Percentiles rank a stretch among this genome's conserved stretches.
Conservation (phyloP, 352 stramenopile genomes). For the Pythium folliculosum region DNA sequence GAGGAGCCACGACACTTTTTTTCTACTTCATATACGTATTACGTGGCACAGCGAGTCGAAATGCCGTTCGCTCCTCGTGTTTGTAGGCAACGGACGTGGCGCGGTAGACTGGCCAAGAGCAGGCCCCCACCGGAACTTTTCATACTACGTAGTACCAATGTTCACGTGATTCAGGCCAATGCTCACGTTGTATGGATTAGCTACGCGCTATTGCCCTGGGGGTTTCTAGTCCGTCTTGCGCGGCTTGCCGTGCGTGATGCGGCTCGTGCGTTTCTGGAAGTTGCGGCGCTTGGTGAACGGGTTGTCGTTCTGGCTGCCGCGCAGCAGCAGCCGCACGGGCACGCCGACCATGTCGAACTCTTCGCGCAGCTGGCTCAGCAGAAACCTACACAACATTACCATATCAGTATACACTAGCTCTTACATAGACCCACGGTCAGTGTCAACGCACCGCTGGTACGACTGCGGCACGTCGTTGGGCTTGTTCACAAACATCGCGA, state of each 20-base stretch:
- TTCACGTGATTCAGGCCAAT: too few relatives aligned
- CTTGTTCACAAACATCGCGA: slow-evolving; percentile 84
- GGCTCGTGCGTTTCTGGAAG: slow-evolving; percentile 78
- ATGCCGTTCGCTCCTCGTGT: too few relatives aligned
- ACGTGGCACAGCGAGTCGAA: background rate
- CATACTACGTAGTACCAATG: too few relatives aligned
- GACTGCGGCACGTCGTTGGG: slow-evolving; percentile 70
- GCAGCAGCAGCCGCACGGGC: slow-evolving; percentile 69
- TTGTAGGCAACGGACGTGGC: too few relatives aligned
- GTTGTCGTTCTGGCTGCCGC: slow-evolving; percentile 75
- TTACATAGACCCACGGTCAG: too few relatives aligned
- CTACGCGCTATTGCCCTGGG: too few relatives aligned
- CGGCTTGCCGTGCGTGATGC: slow-evolving; percentile 58
- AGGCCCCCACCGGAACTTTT: too few relatives aligned
- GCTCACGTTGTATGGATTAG: background rate
- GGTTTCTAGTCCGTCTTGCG: slow-evolving; percentile 26
- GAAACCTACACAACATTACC: slow-evolving; percentile 39
- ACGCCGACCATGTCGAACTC: slow-evolving; percentile 88
- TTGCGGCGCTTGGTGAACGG: slow-evolving; percentile 85
- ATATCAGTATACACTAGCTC: background rate
- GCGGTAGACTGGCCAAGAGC: too few relatives aligned
- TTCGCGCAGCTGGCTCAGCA: slow-evolving; percentile 74
- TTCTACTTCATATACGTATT: background rate
- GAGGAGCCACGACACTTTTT: background rate
- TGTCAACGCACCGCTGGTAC: slow-evolving; percentile 56